Base-by-base conservation (phyloP, 106 monocot genomes). In the Apostasia ramifera region DNA sequence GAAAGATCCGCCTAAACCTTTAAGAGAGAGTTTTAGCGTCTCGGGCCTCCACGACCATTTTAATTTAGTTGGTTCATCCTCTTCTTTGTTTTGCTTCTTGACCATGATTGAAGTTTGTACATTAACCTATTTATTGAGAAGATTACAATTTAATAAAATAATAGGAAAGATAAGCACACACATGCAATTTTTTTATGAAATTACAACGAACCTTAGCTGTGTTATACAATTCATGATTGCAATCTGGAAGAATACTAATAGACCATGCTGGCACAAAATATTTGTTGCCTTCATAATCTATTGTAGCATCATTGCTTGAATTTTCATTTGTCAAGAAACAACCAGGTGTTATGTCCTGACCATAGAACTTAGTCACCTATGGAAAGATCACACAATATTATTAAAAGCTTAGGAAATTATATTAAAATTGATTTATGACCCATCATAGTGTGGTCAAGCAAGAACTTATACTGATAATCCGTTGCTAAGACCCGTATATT, bases 191-290 rank as follows among this genome's bases (percentile, higher is more conserved):
- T 67, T 41, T 7, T 45, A 40, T n/a, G 55, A 53, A 15, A 12
- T 57, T 50, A 62, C 67, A 26, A 26, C 26, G 26, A 26, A 93
- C 89, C 84, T 89, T 93, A 1, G 93, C 93, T 61, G 89, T 89
- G 66, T 93, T 93, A 64, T 77, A 89, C 40, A 68, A 69, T 77
- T 84, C 93, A 8, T 71, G 40, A 41, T 80, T 84, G 66, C 93
- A 89, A 45, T 86, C 82, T n/a, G 89, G 83, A 60, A 93, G 83
- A 73, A 93, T 44, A 56, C 89, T 89, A 51, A 89, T 75, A 42
- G 93, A 93, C 74, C 78, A 83, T n/a, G 89, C 83, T 3, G 93
- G 89, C 41, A 93, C 10, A 26, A 63, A 80, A 59, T 84, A 89
- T 2, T 63, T 51, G 39, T 13, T 46, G 12, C 79, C 88, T 8